Evolutionary conservation across 441 rosid genomes (phyloP).

Genomic region (Viola pubescens): DNA sequence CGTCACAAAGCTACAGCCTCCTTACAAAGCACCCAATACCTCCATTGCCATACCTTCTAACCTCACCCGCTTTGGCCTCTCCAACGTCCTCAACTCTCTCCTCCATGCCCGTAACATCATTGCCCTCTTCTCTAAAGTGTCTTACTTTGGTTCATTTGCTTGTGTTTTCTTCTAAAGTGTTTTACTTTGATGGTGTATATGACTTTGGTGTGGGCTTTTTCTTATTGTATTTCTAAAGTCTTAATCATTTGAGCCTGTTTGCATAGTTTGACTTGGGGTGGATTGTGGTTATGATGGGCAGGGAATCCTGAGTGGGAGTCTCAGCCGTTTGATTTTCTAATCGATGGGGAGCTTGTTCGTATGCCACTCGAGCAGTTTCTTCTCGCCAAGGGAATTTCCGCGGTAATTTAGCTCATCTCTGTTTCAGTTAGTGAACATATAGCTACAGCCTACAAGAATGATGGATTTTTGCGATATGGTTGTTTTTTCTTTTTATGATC

Average conservation of each 20-base stretch:
- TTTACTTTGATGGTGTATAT: not conserved
- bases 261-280: not conserved
- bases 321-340: constrained; percentile 85
- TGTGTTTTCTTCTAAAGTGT: too few relatives aligned
- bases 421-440: not conserved
- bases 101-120: constrained; percentile 44
- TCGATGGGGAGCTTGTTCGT: constrained; percentile 88
- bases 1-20: constrained; percentile 64
- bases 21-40: constrained; percentile 44
- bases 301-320: constrained; percentile 60
- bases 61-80: constrained; percentile 83
- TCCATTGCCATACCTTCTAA: constrained; percentile 77
- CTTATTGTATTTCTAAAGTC: not conserved
- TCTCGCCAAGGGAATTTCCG: constrained; percentile 84
- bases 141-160: not conserved
- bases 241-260: not conserved
- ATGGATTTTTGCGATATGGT: not conserved
- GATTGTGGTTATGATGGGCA: constrained; percentile 23
- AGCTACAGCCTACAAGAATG: not conserved
- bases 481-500: not conserved
- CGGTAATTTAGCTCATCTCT: constrained; percentile 36
- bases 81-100: constrained; percentile 67
- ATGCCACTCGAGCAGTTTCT: constrained; percentile 84
- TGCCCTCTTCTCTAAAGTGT: not conserved
- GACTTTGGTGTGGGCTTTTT: not conserved